Conservation (phyloP, 176 grass and related monocot species). For the Luzula sylvatica region DNA sequence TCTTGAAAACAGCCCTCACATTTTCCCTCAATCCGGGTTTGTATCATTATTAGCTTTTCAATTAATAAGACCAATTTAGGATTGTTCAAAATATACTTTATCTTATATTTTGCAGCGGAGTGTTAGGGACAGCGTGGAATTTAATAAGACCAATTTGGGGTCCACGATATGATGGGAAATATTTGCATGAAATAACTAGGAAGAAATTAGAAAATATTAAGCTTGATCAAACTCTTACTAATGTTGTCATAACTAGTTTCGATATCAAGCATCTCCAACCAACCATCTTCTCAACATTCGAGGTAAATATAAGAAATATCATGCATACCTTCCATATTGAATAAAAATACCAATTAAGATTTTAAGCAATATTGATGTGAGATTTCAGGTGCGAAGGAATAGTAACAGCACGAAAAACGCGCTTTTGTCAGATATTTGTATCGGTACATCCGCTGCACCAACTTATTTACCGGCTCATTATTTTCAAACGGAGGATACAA, state of each 20-base stretch:
- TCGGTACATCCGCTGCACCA: constrained; percentile 68
- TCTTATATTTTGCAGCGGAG: constrained; percentile 39
- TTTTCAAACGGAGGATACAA: constrained; percentile 45
- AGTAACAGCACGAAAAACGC: constrained; percentile 42
- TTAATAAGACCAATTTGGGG: constrained; percentile 46
- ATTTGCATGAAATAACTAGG: constrained; percentile 62
- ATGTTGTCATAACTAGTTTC: constrained; percentile 77
- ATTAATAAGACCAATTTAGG: no score
- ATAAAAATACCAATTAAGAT: neutral
- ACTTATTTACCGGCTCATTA: constrained; percentile 76
- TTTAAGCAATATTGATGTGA: neutral
- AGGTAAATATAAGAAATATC: constrained; percentile 26
- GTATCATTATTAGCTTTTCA: constrained; percentile 1
- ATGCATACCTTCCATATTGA: no score
- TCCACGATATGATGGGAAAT: constrained; percentile 70
- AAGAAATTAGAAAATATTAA: constrained; percentile 49
- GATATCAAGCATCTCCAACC: constrained; percentile 77
- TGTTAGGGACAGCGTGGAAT: constrained; percentile 36
- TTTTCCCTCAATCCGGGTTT: constrained; percentile 66
- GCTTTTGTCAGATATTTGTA: constrained; percentile 74
- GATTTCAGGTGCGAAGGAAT: constrained; percentile 27
- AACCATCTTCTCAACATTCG: constrained; percentile 68
- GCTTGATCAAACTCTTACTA: constrained; percentile 61
- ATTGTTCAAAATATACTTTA: no score
- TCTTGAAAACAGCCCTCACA: constrained; percentile 44